phyloP scores from a whole-genome alignment of 2,329 filamentous ascomycete species.

The Penicillium sp. region DNA sequence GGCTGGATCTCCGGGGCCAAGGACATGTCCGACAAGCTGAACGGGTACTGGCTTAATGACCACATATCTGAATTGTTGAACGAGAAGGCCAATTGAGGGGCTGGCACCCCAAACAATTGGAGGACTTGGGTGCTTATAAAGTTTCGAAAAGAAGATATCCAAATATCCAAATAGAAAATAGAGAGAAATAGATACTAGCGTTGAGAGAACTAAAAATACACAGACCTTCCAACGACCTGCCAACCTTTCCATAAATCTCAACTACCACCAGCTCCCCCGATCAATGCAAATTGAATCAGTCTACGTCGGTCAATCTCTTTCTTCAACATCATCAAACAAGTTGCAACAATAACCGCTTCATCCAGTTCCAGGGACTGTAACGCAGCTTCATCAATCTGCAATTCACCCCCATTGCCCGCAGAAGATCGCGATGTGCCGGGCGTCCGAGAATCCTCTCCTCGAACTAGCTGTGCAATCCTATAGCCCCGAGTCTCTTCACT shows the following conservation, averaged over 20 bases:
- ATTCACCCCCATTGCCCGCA: slow-evolving; percentile 43
- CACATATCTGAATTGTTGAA: slow-evolving; percentile 37
- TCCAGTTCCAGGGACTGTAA: slow-evolving; percentile 27
- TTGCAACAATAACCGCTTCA: slow-evolving; percentile 54
- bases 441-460: slow-evolving; percentile 41
- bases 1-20: slow-evolving; percentile 42
- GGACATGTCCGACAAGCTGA: slow-evolving; percentile 33
- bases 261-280: slow-evolving; percentile 23
- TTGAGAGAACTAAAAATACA: background rate
- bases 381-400: slow-evolving; percentile 53
- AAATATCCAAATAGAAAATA: background rate
- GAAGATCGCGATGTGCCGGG: slow-evolving; percentile 33
- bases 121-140: background rate
- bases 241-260: background rate
- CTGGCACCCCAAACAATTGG: slow-evolving; percentile 1
- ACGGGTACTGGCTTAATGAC: slow-evolving; percentile 42
- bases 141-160: background rate
- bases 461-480: slow-evolving; percentile 38
- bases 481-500: slow-evolving; percentile 11
- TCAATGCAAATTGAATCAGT: slow-evolving; percentile 49
- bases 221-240: background rate
- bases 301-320: slow-evolving; percentile 61
- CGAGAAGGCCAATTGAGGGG: slow-evolving; percentile 13
- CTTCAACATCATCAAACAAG: slow-evolving; percentile 62
- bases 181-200: slow-evolving; percentile 1